These are phyloP conservation scores for Epichloe baconii DNA, from an alignment of 2,329 filamentous ascomycete genomes.

Conservation along the genomic window DNA sequence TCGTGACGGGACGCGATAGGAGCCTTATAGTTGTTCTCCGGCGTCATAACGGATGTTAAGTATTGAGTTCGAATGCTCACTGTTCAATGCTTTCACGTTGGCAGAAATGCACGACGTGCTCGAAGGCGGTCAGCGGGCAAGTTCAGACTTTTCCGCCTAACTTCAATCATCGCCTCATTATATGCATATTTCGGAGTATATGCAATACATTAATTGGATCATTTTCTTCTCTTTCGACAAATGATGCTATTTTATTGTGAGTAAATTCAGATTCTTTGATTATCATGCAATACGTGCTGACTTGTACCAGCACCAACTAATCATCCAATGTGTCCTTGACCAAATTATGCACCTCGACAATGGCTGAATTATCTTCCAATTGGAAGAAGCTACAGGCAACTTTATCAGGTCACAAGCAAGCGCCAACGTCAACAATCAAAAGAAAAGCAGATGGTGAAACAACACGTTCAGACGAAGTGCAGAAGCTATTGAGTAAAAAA, in stretches of 20 bases:
- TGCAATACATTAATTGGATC: too few relatives aligned
- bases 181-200: neutral
- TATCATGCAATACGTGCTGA: neutral
- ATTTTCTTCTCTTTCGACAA: too few relatives aligned
- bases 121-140: too few relatives aligned
- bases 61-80: too few relatives aligned
- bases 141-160: too few relatives aligned
- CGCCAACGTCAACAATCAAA: constrained; percentile 25
- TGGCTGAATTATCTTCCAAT: constrained; percentile 48
- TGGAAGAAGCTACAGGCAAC: constrained; percentile 67
- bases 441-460: constrained; percentile 25
- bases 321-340: neutral
- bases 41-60: too few relatives aligned
- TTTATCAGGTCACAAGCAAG: constrained; percentile 32
- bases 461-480: constrained; percentile 17
- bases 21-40: too few relatives aligned
- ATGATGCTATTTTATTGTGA: neutral
- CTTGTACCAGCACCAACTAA: neutral
- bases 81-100: too few relatives aligned
- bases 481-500: constrained; percentile 11
- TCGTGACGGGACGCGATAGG: neutral
- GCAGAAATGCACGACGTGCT: too few relatives aligned
- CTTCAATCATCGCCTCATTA: neutral
- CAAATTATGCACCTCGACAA: constrained; percentile 9
- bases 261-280: neutral